Percentiles rank a stretch among this genome's conserved stretches.
phyloP scores from a whole-genome alignment of 139 green algal genomes.

The Haematococcus lacustris region DNA sequence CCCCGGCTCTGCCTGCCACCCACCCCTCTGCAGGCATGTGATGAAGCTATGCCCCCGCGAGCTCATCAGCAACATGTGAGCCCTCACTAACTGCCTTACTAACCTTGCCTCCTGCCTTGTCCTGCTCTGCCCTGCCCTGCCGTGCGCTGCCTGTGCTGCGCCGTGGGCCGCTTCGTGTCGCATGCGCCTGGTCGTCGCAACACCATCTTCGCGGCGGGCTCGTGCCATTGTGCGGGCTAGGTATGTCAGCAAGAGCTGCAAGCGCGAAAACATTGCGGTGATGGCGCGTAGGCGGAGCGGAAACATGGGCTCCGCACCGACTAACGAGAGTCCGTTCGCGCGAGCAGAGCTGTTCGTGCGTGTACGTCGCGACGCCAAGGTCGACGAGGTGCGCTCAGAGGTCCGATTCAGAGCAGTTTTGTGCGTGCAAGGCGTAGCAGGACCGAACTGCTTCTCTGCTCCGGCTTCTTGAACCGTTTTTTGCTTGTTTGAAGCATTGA shows the following conservation, averaged over 20 bases:
- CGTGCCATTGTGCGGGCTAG: constrained; percentile 26
- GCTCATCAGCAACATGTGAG: too few species aligned
- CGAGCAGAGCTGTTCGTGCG: constrained; percentile 12
- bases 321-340: constrained; percentile 18
- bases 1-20: too few species aligned
- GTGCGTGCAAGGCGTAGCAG: background rate
- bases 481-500: background rate
- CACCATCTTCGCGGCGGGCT: constrained; percentile 6
- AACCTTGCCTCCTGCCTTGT: too few species aligned
- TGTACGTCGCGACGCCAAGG: constrained; percentile 7
- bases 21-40: too few species aligned
- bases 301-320: constrained; percentile 30
- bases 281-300: constrained; percentile 30
- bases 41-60: too few species aligned
- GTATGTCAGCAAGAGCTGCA: constrained; percentile 37
- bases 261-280: constrained; percentile 29
- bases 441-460: background rate
- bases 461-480: background rate
- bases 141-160: too few species aligned
- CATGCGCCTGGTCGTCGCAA: too few species aligned
- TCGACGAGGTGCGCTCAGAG: background rate
- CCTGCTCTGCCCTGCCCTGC: too few species aligned
- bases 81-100: too few species aligned
- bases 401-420: background rate
- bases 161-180: too few species aligned